Evolutionary conservation across 1,284 basidiomycete species (phyloP).

Genomic region (Tylopilus sp.): DNA sequence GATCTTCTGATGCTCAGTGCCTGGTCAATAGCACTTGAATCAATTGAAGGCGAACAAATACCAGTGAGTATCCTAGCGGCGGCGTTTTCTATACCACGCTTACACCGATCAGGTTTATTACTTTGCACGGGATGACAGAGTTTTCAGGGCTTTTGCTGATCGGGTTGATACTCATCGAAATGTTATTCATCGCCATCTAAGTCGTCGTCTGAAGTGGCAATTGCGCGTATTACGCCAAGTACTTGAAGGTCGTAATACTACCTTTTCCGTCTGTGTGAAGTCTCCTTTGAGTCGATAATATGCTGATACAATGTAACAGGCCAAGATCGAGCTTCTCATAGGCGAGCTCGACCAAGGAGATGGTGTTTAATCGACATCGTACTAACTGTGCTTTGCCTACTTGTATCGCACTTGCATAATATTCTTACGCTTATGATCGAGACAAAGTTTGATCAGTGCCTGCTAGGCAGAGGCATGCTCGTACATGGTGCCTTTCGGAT

Average conservation of each 20-base stretch:
- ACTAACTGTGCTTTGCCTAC: not conserved
- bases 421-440: not conserved
- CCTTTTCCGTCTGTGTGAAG: constrained; percentile 54
- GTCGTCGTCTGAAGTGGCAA: constrained; percentile 69
- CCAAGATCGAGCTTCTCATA: constrained; percentile 61
- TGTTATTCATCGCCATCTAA: constrained; percentile 49
- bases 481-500: constrained; percentile 80
- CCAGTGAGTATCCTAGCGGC: constrained; percentile 48
- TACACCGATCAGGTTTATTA: constrained; percentile 57
- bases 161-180: constrained; percentile 53
- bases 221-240: constrained; percentile 57
- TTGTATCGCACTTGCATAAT: constrained; percentile 1
- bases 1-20: constrained; percentile 73
- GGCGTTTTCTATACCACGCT: constrained; percentile 1
- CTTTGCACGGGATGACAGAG: constrained; percentile 78
- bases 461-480: constrained; percentile 44
- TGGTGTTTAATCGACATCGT: constrained; percentile 42
- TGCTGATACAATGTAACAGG: constrained; percentile 40
- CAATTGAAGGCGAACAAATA: constrained; percentile 55
- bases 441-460: not conserved
- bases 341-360: constrained; percentile 62
- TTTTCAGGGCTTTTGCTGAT: constrained; percentile 69
- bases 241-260: constrained; percentile 62
- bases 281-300: not conserved
- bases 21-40: constrained; percentile 60